Evolutionary conservation across 2,329 filamentous ascomycete genomes (phyloP).

Genomic region (Corinectria fuckeliana): DNA sequence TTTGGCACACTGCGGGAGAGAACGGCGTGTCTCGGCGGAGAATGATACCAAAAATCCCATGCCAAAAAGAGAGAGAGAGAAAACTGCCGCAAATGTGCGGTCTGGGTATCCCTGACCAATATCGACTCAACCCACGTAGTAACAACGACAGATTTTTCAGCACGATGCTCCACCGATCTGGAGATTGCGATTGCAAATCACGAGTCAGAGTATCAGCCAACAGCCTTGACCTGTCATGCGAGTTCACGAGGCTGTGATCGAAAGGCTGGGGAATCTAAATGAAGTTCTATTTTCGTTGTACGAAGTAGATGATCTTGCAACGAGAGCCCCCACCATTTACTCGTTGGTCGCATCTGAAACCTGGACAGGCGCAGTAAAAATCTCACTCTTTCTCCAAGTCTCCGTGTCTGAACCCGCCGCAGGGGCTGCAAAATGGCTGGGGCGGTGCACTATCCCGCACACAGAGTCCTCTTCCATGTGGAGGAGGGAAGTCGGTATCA

Average conservation of each 20-base stretch:
- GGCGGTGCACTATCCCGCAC: conserved; percentile 12
- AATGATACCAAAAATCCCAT: conserved; percentile 12
- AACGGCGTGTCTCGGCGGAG: conserved; percentile 11
- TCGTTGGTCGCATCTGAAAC: conserved; percentile 25
- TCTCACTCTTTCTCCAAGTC: conserved; percentile 3
- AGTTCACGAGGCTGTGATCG: conserved; percentile 30
- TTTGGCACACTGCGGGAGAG: conserved; percentile 14
- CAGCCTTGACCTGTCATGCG: conserved; percentile 25
- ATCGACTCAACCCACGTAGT: conserved; percentile 23
- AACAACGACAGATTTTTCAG: conserved; percentile 33
- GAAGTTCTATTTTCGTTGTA: conserved; percentile 25
- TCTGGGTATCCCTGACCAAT: conserved; percentile 35
- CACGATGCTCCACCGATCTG: conserved; percentile 34
- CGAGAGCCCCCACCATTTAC: conserved; percentile 22
- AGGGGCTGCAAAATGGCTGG: conserved; percentile 19
- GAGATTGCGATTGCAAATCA: conserved; percentile 32
- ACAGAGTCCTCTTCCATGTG: conserved; percentile 3
- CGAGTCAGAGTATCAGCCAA: conserved; percentile 19
- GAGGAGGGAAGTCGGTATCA: conserved; percentile 10
- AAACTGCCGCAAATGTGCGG: conserved; percentile 33
- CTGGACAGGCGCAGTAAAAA: conserved; percentile 15
- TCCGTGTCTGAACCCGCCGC: conserved; percentile 15
- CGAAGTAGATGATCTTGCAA: conserved; percentile 10
- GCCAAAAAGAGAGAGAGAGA: conserved; percentile 18
- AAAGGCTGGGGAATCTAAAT: conserved; percentile 20